Conservation (phyloP, 768 basidiomycete genomes). For the Lactarius tabidus region DNA sequence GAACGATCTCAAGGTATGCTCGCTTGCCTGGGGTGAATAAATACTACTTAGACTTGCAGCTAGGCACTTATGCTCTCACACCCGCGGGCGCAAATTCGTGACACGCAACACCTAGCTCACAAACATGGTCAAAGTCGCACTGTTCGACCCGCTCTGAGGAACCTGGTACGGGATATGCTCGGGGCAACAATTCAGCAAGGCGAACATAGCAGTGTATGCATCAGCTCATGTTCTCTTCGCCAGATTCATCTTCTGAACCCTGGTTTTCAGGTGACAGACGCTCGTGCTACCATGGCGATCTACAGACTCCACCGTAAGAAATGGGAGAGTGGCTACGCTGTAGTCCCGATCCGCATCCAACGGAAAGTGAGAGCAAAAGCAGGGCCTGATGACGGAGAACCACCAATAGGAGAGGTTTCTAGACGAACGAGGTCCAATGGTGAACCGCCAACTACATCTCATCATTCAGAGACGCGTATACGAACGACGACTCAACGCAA, state of each 20-base stretch:
- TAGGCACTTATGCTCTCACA: slow-evolving; percentile 71
- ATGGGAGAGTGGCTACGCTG: slow-evolving; percentile 55
- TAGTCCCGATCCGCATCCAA: slow-evolving; percentile 12
- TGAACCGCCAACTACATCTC: neutral
- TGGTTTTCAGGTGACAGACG: slow-evolving; percentile 74
- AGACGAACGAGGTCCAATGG: neutral
- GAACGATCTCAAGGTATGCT: slow-evolving; percentile 79
- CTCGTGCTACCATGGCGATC: slow-evolving; percentile 92
- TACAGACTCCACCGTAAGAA: slow-evolving; percentile 76
- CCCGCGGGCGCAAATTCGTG: slow-evolving; percentile 57
- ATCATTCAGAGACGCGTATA: neutral
- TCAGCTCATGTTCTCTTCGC: neutral
- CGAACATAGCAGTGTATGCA: slow-evolving; percentile 84
- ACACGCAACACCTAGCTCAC: slow-evolving; percentile 61
- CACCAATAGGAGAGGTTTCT: neutral
- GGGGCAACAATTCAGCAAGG: slow-evolving; percentile 78
- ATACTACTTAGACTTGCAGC: slow-evolving; percentile 2
- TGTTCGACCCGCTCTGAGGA: slow-evolving; percentile 69
- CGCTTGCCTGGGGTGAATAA: slow-evolving; percentile 23
- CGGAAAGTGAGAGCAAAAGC: slow-evolving; percentile 6
- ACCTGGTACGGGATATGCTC: slow-evolving; percentile 75
- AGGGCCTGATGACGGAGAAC: slow-evolving; percentile 14
- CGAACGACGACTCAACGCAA: slow-evolving; percentile 5
- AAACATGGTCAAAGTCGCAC: slow-evolving; percentile 59
- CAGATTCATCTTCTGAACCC: neutral